Percentiles rank a stretch among this genome's conserved stretches.
Evolutionary conservation across 202 grass and related monocot genomes (phyloP).

Genomic region (Zizania palustris): DNA sequence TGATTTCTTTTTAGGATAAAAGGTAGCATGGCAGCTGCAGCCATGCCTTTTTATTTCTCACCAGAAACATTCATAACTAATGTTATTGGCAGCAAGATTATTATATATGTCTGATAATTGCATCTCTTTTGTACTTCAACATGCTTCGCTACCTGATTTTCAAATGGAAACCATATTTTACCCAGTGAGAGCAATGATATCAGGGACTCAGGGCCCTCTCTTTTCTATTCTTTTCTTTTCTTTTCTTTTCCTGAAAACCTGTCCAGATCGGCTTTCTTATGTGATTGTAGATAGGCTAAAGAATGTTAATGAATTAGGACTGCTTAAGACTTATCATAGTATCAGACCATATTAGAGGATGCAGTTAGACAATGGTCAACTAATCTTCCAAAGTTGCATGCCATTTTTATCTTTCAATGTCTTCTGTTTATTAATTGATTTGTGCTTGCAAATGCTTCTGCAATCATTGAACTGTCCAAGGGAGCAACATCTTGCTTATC

Average conservation of each 20-base stretch:
- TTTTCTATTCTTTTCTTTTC: not conserved
- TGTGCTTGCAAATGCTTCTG: not conserved
- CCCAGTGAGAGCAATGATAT: constrained; percentile 5
- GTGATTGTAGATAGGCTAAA: not conserved
- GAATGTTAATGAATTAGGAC: not conserved
- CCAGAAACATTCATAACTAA: not conserved
- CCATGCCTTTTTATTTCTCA: not conserved
- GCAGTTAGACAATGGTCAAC: not conserved
- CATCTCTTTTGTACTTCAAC: not conserved
- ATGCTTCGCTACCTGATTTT: not conserved
- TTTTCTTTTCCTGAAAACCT: constrained; percentile 1
- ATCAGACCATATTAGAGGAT: not conserved
- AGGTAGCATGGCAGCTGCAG: not conserved
- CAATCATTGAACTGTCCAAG: not conserved
- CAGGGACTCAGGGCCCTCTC: not conserved
- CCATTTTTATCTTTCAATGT: constrained; percentile 23
- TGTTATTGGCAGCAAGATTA: not conserved
- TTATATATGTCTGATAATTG: not conserved
- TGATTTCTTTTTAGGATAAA: constrained; percentile 17
- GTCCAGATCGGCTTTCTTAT: not conserved
- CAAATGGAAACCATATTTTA: constrained; percentile 3
- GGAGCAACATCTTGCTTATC: too few species aligned
- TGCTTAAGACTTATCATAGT: not conserved
- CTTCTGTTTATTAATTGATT: constrained; percentile 1
- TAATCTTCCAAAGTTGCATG: not conserved